These are phyloP conservation scores for Silene noctiflora DNA, from an alignment of 179 eudicot genomes.

Conservation along the genomic window DNA sequence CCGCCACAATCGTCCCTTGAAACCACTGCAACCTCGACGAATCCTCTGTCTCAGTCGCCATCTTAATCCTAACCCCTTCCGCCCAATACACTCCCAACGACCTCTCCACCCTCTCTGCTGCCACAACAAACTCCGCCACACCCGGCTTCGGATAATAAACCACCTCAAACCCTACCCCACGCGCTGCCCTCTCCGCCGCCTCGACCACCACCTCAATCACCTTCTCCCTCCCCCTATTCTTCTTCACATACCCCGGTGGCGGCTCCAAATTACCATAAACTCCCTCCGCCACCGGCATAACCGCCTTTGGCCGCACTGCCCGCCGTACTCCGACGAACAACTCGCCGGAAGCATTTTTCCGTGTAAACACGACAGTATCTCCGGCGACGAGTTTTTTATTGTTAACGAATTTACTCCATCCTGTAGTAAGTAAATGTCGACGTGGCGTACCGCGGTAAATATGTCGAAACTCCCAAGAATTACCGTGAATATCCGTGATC, in stretches of 20 bases:
- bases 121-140: slow-evolving; percentile 58
- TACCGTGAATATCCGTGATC: slow-evolving; percentile 47
- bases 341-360: slow-evolving; percentile 28
- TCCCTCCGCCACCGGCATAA: background rate
- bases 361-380: slow-evolving; percentile 65
- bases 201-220: slow-evolving; percentile 38
- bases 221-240: slow-evolving; percentile 3
- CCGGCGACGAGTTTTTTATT: slow-evolving; percentile 60
- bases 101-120: slow-evolving; percentile 51
- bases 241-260: background rate
- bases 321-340: slow-evolving; percentile 63
- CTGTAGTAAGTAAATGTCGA: slow-evolving; percentile 71
- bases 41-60: slow-evolving; percentile 65
- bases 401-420: slow-evolving; percentile 88
- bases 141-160: slow-evolving; percentile 56
- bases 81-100: slow-evolving; percentile 39
- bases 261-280: background rate
- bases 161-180: slow-evolving; percentile 57
- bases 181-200: slow-evolving; percentile 47
- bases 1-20: slow-evolving; percentile 50
- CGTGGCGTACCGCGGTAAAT: slow-evolving; percentile 81
- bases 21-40: slow-evolving; percentile 53
- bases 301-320: slow-evolving; percentile 17
- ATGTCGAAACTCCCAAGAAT: slow-evolving; percentile 59
- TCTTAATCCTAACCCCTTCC: slow-evolving; percentile 59